phyloP scores from a whole-genome alignment of 208 protist genomes.

The Porcisia deanei region DNA sequence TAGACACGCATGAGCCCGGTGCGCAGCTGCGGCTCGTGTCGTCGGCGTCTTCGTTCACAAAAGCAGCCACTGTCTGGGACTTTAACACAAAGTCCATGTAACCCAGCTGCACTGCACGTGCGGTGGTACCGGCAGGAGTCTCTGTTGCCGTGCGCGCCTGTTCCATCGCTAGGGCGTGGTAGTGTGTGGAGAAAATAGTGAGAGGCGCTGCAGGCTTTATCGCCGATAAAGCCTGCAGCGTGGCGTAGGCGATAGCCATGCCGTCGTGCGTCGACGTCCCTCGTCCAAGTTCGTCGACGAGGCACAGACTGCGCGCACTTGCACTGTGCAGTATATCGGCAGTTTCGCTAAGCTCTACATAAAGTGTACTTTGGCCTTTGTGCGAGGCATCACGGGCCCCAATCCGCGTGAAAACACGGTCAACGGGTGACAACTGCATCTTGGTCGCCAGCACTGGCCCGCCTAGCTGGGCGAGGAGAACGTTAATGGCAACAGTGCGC shows the following conservation, averaged over 20 bases:
- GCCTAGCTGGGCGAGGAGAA: slow-evolving; percentile 97
- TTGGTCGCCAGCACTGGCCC: slow-evolving; percentile 89
- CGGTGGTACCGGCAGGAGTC: neutral
- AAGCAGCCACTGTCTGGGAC: slow-evolving; percentile 5
- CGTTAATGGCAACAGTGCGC: slow-evolving; percentile 92
- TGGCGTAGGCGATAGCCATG: slow-evolving; percentile 96
- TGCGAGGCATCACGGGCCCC: slow-evolving; percentile 97
- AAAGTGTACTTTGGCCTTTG: slow-evolving; percentile 97
- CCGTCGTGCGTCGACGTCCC: slow-evolving; percentile 98
- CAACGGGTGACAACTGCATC: slow-evolving; percentile 79
- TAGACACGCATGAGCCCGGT: slow-evolving; percentile 25
- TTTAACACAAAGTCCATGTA: slow-evolving; percentile 87
- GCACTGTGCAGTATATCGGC: slow-evolving; percentile 90
- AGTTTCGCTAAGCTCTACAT: slow-evolving; percentile 96
- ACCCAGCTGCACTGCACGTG: slow-evolving; percentile 59
- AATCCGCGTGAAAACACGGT: slow-evolving; percentile 98
- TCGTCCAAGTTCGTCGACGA: slow-evolving; percentile 98
- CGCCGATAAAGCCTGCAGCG: slow-evolving; percentile 76
- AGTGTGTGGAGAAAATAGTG: slow-evolving; percentile 97
- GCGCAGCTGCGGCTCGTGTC: slow-evolving; percentile 22
- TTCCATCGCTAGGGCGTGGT: slow-evolving; percentile 95
- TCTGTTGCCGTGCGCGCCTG: slow-evolving; percentile 29
- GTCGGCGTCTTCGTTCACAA: neutral
- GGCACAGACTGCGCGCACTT: slow-evolving; percentile 93
- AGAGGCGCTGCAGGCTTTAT: slow-evolving; percentile 52